phyloP scores from a whole-genome alignment of 345 rosid genomes.

The Kandelia obovata region DNA sequence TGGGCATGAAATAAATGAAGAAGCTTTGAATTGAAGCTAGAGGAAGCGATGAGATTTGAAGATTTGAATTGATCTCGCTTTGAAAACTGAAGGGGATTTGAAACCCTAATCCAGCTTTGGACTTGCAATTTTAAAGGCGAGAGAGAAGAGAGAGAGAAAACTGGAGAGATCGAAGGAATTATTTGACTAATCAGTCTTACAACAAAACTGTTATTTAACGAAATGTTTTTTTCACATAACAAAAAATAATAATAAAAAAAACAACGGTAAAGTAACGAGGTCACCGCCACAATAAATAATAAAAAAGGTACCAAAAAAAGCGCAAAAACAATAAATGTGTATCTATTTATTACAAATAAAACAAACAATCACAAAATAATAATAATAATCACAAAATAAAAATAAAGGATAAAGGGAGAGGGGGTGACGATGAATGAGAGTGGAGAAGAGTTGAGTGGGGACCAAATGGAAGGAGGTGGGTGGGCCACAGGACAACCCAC shows the following conservation, averaged over 20 bases:
- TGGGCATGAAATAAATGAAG: conserved; percentile 2
- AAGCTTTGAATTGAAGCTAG: conserved; percentile 27
- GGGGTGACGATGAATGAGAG: neutral
- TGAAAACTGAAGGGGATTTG: conserved; percentile 24
- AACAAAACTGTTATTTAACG: conserved; percentile 2
- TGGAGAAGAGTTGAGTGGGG: conserved; percentile 1
- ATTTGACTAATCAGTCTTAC: too few species aligned
- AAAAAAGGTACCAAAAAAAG: too few species aligned
- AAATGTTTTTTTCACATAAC: neutral
- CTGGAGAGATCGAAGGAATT: too few species aligned
- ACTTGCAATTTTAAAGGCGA: conserved; percentile 35
- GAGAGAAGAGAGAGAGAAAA: neutral
- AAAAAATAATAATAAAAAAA: too few species aligned
- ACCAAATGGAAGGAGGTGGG: conserved; percentile 16
- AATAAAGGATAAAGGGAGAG: neutral
- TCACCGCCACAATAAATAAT: too few species aligned
- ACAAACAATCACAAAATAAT: neutral
- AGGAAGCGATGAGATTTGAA: neutral
- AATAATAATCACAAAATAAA: neutral
- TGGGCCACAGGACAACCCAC: neutral
- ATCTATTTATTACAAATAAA: neutral
- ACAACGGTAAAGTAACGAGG: too few species aligned
- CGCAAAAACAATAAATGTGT: neutral
- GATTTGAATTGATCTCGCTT: neutral
- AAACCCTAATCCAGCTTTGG: conserved; percentile 41